Percentiles rank a stretch among this genome's conserved stretches.
Evolutionary conservation across 768 basidiomycete species (phyloP).

Genomic region (Imleria badia): DNA sequence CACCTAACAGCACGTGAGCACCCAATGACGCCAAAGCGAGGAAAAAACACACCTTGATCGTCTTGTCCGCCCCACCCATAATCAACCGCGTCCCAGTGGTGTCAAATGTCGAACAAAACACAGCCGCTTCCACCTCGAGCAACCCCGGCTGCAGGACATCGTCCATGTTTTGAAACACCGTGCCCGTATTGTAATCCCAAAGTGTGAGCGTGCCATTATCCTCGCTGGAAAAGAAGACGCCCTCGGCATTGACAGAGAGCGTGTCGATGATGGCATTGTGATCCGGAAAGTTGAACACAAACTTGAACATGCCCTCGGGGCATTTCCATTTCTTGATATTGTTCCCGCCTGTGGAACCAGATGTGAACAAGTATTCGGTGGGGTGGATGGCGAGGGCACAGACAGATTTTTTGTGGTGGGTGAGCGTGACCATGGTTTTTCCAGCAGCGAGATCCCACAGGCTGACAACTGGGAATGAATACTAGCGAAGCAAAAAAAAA

Average conservation of each 20-base stretch:
- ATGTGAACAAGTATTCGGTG: conserved; percentile 94
- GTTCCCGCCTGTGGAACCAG: conserved; percentile 96
- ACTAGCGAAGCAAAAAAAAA: neutral
- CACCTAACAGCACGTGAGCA: too few species aligned
- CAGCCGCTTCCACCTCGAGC: conserved; percentile 93
- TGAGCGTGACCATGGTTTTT: conserved; percentile 93
- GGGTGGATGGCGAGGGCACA: conserved; percentile 93
- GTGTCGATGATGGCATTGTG: conserved; percentile 99
- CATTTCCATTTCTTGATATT: conserved; percentile 99
- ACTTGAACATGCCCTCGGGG: conserved; percentile 93
- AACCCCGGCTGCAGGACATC: conserved; percentile 98
- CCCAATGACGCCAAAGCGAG: too few species aligned
- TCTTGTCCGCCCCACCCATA: conserved; percentile 98
- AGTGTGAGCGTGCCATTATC: conserved; percentile 88
- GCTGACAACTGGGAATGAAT: too few species aligned
- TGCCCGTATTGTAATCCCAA: conserved; percentile 95
- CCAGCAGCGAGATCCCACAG: conserved; percentile 98
- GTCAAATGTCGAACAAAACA: conserved; percentile 97
- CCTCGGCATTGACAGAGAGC: conserved; percentile 88
- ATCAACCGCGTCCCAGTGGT: conserved; percentile 91
- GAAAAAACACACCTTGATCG: conserved; percentile 99
- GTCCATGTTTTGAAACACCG: conserved; percentile 91
- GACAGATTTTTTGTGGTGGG: conserved; percentile 99
- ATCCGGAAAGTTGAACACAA: conserved; percentile 93
- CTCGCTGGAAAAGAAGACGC: conserved; percentile 98